Evolutionary conservation across 1,139 yeast species (phyloP), one percentile per base, ranked within the genome.

Genomic region (Diutina rugosa): DNA sequence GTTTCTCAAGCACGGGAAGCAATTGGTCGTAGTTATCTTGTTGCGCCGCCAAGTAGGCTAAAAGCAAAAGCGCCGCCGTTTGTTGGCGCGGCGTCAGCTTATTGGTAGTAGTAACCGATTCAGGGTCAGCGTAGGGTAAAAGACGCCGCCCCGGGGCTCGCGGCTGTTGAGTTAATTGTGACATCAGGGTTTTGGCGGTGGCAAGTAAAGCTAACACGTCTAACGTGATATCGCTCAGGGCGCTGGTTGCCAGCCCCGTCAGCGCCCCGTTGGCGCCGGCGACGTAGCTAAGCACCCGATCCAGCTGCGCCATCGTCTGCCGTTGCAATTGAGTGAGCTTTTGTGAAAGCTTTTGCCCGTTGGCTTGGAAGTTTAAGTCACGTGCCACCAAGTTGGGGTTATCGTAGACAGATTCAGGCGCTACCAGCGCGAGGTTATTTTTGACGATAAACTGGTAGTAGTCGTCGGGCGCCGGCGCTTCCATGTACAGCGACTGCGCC

Each of bases 281-380:
- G 48, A 70, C 66, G 61, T 66, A 75, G 32, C 72, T 71, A 59
- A 80, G 69, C 48, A 77, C 63, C 51, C 77, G 63, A 60, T 76
- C 75, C 61, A 81, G 81, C 63, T 77, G 74, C 54, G 73, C 61
- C 53, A 81, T 62, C 4, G 67, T 63, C 57, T 67, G 72, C 58
- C 68, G 68, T 66, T 81, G 85, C 18, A 72, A 68, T 51, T 67
- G 65, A 10, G 82, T 77, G 57, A 81, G 69, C 63, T 76, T 79
- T 55, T 65, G 72, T 56, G 69, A 72, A 55, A 79, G 62, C 51
- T 69, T 66, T 46, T 69, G 44, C 3, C 7, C 10, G 53, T 32
- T 30, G 28, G 14, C 53, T n/a, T 14, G 12, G 8, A 29, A 18
- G 12, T 49, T 28, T 8, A 49, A 6, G 28, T 49, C 53, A 6